Evolutionary conservation across 257 asterid species (phyloP), one percentile per base, ranked within the genome.

Genomic region (Fraxinus quadrangulata): DNA sequence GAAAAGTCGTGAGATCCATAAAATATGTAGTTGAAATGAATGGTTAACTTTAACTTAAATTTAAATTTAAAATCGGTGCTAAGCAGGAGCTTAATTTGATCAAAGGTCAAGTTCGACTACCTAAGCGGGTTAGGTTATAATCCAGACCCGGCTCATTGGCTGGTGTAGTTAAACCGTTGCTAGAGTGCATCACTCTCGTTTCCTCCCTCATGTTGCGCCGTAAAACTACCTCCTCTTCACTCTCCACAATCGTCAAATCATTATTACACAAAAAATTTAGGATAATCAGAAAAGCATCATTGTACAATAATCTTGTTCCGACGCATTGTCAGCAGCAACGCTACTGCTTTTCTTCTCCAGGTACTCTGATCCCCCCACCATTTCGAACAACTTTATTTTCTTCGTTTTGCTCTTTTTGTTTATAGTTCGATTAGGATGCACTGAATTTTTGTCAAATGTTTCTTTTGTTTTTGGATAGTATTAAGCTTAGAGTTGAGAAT

Each of bases 331-430:
- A 40, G 31, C 79, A 74, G 12, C 82, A 72, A 51, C 83, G 78
- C 68, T 70, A 33, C 77, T 28, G 1, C 67, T 78, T 82, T 37
- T 66, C 85, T 72, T 76, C 69, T 23, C 65, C 86, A 21, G 82
- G 84, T 83, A 39, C 21, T 33, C 39, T 2, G 51, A 71, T 73
- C 19, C 37, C 74, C 74, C 34, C n/a, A n/a, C n/a, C 31, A 26
- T 23, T 65, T 56, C 26, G 37, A n/a, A 33, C 45, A 10, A 19
- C 21, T 45, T 40, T 61, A 4, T 59, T 2, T 6, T 65, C 74
- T 54, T 37, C 8, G 0, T 1, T 51, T 23, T 61, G 5, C 28
- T 61, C 31, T 16, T 68, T 45, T 45, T 26, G 34, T 70, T 63
- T n/a, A 40, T 10, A 10, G 47, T 73, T n/a, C 80, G 56, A 56